A percentile compares a stretch with the other conserved stretches of the same genome.
Conservation (phyloP, 306 rosid genomes). For the Chamaecrista fasciculata region DNA sequence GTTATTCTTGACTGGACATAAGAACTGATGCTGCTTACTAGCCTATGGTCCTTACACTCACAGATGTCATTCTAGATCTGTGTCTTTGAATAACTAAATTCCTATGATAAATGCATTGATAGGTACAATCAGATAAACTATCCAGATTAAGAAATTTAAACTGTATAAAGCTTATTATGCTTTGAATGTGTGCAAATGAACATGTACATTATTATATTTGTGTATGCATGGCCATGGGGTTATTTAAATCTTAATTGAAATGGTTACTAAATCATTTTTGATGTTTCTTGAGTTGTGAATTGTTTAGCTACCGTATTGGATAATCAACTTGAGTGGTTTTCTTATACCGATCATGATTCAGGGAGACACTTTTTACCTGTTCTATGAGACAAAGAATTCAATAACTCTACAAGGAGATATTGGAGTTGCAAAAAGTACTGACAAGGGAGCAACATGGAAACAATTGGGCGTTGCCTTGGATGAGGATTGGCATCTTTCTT, state of each 20-base stretch:
- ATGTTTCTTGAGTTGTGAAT: conserved; percentile 9
- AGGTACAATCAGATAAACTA: background rate
- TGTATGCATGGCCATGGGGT: background rate
- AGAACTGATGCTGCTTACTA: background rate
- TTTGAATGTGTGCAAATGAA: background rate
- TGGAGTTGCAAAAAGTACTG: conserved; percentile 89
- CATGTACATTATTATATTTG: background rate
- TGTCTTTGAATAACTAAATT: background rate
- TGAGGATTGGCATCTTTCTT: conserved; percentile 98
- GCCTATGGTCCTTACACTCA: background rate
- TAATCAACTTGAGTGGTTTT: conserved; percentile 14
- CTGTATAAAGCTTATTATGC: background rate
- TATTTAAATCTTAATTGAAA: background rate
- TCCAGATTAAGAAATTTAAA: background rate
- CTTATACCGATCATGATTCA: conserved; percentile 36
- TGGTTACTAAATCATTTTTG: background rate
- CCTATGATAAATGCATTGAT: background rate
- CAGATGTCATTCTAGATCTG: background rate
- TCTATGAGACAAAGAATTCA: conserved; percentile 89
- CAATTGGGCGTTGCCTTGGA: conserved; percentile 85
- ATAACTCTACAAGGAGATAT: conserved; percentile 89
- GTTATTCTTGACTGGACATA: too few relatives aligned
- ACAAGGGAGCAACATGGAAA: conserved; percentile 93
- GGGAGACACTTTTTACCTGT: conserved; percentile 76
- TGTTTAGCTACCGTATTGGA: conserved; percentile 10